Base-by-base conservation (phyloP, 768 basidiomycete genomes). In the Tulasnella sp. region DNA sequence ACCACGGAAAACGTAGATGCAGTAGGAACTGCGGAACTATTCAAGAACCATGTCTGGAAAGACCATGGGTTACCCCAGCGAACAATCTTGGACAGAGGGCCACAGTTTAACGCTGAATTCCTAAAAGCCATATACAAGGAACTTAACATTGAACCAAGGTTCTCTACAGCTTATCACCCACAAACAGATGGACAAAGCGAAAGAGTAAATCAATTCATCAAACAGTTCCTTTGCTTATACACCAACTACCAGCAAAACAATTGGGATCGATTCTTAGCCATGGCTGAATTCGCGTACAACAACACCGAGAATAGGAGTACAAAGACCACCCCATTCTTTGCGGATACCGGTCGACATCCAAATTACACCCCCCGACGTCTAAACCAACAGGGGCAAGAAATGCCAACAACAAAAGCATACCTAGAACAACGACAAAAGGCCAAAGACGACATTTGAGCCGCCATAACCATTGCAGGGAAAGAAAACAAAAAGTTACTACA, bases 111-210 rank as follows among this genome's bases (percentile, higher is more conserved):
- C 68, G 31, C 68, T 2, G 36, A 31, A 40, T 37, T 29, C 5
- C 9, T 29, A 2, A n/a, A 2, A 17, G 8, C 5, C 22, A 12
- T 72, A 2, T 72, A 49, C 40, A 17, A 39, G 12, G 3, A 1
- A 3, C 25, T 72, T 2, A n/a, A n/a, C 12, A 49, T 72, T 2
- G 42, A 71, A 71, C 36, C 70, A 37, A 71, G 38, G n/a, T 70
- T 70, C 36, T 71, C 71, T 3, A 71, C 71, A 19, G 39, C 71
- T 2, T 71, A 71, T 38, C 71, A 71, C 39, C 71, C 39, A 25
- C 71, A 71, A 71, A 71, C 38, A 1, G 71, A 71, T n/a, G 71
- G 71, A 25, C 39, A 71, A 29, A 6, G 38, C 4, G 71, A 42
- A 71, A 12, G 38, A 38, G 71, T 31, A 4, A 71, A 71, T n/a